Conservation (phyloP, 495 filamentous ascomycete genomes). For the Aspergillus hancockii region DNA sequence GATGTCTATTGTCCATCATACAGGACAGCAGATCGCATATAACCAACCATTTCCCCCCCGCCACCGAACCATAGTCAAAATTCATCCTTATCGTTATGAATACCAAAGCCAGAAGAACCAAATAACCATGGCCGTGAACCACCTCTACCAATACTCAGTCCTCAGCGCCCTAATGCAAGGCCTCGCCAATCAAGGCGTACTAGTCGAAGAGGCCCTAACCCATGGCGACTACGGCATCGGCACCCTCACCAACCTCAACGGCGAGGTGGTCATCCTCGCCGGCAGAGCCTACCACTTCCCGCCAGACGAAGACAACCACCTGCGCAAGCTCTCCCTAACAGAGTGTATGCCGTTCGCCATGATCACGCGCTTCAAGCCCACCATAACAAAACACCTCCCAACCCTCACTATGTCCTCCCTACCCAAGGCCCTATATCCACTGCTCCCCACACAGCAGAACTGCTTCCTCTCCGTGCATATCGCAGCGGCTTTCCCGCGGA, state of each 20-base stretch:
- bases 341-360: slow-evolving; percentile 11
- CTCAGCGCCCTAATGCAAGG: slow-evolving; percentile 55
- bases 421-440: slow-evolving; percentile 6
- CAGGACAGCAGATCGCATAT: no score
- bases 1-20: no score
- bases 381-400: slow-evolving; percentile 1
- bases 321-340: background rate
- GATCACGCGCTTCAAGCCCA: slow-evolving; percentile 12
- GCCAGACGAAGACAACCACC: background rate
- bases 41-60: no score
- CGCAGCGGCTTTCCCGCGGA: background rate
- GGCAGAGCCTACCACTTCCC: slow-evolving; percentile 48
- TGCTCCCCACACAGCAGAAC: slow-evolving; percentile 18
- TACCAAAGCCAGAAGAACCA: no score
- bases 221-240: slow-evolving; percentile 54
- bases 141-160: slow-evolving; percentile 54
- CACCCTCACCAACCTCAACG: slow-evolving; percentile 49
- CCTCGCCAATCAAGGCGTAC: slow-evolving; percentile 41
- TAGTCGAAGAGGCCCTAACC: slow-evolving; percentile 32
- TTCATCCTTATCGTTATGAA: no score
- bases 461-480: slow-evolving; percentile 16
- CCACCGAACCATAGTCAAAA: no score
- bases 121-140: slow-evolving; percentile 22
- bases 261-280: no score
- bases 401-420: slow-evolving; percentile 8